phyloP scores from a whole-genome alignment of 345 rosid species.

The Eucalyptus sp. region DNA sequence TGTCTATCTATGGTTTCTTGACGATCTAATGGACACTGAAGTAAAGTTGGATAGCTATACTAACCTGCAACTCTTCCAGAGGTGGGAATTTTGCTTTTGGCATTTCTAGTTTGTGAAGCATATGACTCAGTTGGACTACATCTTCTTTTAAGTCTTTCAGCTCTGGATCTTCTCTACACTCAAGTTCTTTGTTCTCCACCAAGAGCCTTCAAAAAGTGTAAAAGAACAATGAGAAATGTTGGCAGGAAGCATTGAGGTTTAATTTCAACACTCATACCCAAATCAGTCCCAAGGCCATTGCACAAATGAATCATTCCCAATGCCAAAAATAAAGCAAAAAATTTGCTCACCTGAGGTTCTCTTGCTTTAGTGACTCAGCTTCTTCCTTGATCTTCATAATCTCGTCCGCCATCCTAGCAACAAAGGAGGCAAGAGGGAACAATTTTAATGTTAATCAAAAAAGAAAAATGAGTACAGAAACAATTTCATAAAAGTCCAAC shows the following conservation, averaged over 20 bases:
- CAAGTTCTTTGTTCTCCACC: slow-evolving; percentile 38
- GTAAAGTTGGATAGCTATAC: neutral
- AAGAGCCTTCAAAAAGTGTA: slow-evolving; percentile 16
- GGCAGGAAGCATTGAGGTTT: neutral
- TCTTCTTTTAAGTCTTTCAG: slow-evolving; percentile 64
- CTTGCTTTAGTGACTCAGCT: slow-evolving; percentile 41
- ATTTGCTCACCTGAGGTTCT: slow-evolving; percentile 31
- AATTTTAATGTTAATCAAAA: neutral
- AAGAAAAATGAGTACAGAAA: neutral
- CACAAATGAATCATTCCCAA: neutral
- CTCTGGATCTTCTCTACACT: slow-evolving; percentile 41
- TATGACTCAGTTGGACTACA: slow-evolving; percentile 33
- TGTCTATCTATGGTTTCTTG: neutral
- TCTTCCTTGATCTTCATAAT: slow-evolving; percentile 47
- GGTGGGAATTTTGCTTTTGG: slow-evolving; percentile 34
- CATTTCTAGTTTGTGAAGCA: slow-evolving; percentile 54
- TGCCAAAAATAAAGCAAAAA: neutral
- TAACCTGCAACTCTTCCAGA: slow-evolving; percentile 28
- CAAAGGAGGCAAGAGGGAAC: neutral
- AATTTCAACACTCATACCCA: neutral
- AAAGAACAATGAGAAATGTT: neutral
- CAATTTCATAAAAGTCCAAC: neutral
- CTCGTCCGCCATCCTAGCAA: slow-evolving; percentile 60
- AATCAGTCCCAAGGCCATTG: neutral
- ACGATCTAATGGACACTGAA: neutral